Base-by-base conservation (phyloP, 2,329 filamentous ascomycete genomes). In the Cytospora paraplurivora region DNA sequence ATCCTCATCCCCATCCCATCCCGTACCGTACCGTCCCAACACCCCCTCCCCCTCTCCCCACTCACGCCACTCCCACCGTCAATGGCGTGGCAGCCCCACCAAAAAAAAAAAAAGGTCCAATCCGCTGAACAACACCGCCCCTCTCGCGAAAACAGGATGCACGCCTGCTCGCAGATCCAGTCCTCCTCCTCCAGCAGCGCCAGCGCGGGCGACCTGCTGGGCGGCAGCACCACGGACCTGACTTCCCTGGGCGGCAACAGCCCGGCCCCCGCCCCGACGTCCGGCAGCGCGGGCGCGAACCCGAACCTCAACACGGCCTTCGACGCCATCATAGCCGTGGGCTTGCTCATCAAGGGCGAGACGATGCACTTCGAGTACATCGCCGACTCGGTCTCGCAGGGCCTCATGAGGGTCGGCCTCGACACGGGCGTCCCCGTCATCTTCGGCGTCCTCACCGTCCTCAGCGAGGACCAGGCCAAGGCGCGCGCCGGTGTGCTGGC, bases 321-420 rank as follows among this genome's bases (percentile, higher is more conserved):
- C 72, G 94, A 98, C 74, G 95, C 95, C 67, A 88, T 99, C 68
- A 93, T 99, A 69, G 93, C 95, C 59, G 91, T 99, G 69, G 95
- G 95, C 62, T 93, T 97, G 62, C 86, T 99, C 66, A 97, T 99
- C 80, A 99, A 99, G 82, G 95, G 95, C 75, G 91, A 96, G 78
- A 98, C 95, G 7, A 97, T 97, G 93, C 95, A 99, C 79, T 99
- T 99, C 73, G 95, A 99, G 79, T 98, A 99, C 80, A 99, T 99
- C 71, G 85, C 93, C 50, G 95, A 98, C 68, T 87, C 92, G 49
- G 93, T 96, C 7, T 92, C 88, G 63, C 92, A 97, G 67, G 95
- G 92, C 7, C 83, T 99, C 66, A 99, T 99, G 95, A 88, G 92
- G 68, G 88, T 98, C 64, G 93, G 96, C 76, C 82, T 98, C 62